Base-by-base conservation (phyloP, 305 asterid genomes). In the Caryopteris hybrid region DNA sequence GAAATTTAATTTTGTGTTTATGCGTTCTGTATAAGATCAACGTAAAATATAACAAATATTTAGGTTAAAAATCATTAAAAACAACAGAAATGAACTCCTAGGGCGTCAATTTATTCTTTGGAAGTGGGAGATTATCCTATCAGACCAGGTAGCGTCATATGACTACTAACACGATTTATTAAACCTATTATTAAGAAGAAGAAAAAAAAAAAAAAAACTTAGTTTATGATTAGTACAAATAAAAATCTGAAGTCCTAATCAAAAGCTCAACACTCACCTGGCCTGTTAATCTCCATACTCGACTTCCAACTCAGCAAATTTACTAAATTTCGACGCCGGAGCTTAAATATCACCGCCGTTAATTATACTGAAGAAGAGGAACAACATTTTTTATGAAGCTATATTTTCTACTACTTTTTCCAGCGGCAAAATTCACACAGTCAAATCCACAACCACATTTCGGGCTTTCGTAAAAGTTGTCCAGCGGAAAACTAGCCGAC, bases 371-470 rank as follows among this genome's bases (percentile, higher is more conserved):
- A 25, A 71, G 36, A 45, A 65, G 68, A 58, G 72, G 65, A 43
- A 69, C 8, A 12, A 55, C 39, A 54, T 61, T 68, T 9, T 39
- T 8, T 43, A 53, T 6, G 61, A 66, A 58, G 51, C 64, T 12
- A 9, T 52, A 57, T 29, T 29, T 25, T 33, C 54, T 29, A 4
- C 53, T 21, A 52, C 25, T 56, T 20, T 63, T 47, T 3, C 39
- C 78, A 20, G 50, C 70, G 23, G 1, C 70, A 5, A 34, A 64
- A 21, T 55, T 46, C 58, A 51, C 74, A 64, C 96, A 87, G 75
- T 81, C 80, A 48, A 91, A 87, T 18, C 95, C 98, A 61, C 98
- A 92, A 3, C 96, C 98, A 50, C 98, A 92, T 46, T 84, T 85
- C n/a, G 98, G 96, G 8, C 85, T 68, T 71, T 73, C 92, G 20